Conservation (phyloP, 1,139 yeast genomes). For the Arxiozyma bovina region DNA sequence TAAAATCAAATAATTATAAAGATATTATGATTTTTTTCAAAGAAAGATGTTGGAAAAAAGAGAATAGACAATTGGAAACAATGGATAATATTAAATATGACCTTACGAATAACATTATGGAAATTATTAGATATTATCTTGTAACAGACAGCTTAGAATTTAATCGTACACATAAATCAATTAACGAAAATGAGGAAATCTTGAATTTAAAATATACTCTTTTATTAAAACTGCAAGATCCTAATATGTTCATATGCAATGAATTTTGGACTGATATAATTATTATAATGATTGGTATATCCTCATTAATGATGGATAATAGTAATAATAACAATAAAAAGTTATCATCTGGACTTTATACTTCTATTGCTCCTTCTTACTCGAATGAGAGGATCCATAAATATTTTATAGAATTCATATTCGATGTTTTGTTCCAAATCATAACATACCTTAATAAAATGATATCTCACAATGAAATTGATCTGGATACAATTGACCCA, state of each 20-base stretch:
- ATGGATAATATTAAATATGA: background rate
- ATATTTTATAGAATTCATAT: background rate
- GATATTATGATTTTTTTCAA: background rate
- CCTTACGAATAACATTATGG: background rate
- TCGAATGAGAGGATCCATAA: background rate
- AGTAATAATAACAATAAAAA: too few relatives aligned
- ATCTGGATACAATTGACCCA: background rate
- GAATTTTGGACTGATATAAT: background rate
- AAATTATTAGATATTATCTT: background rate
- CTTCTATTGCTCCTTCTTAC: too few relatives aligned
- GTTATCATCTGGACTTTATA: background rate
- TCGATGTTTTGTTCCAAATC: background rate
- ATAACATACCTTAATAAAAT: background rate
- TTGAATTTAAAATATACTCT: background rate
- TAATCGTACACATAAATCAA: background rate
- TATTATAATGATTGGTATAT: background rate
- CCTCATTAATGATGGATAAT: background rate
- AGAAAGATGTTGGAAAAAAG: background rate
- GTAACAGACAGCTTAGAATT: too few relatives aligned
- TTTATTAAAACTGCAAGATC: background rate
- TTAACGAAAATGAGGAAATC: background rate
- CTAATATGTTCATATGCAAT: background rate
- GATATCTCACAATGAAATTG: background rate
- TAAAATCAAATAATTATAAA: background rate
- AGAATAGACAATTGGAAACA: background rate